Percentiles rank a stretch among this genome's conserved stretches.
Conservation (phyloP, 2,329 filamentous ascomycete species). For the Bipolaris cookei region DNA sequence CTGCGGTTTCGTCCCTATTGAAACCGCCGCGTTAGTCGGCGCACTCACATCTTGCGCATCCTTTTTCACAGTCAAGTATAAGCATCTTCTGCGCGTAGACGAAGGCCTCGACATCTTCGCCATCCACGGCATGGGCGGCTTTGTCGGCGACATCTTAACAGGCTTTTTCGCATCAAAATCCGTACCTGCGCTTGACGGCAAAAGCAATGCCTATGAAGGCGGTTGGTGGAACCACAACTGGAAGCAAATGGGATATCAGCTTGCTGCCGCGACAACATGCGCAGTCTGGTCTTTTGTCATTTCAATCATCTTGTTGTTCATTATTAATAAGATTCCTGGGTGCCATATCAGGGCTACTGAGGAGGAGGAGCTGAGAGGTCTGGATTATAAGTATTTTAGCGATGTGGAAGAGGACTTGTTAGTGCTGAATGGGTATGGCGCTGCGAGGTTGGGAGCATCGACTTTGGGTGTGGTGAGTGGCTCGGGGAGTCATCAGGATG, state of each 20-base stretch:
- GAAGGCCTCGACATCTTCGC: slow-evolving; percentile 67
- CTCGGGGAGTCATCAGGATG: slow-evolving; percentile 29
- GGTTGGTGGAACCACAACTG: slow-evolving; percentile 62
- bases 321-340: slow-evolving; percentile 65
- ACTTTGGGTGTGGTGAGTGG: slow-evolving; percentile 18
- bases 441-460: slow-evolving; percentile 20
- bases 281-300: slow-evolving; percentile 63
- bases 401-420: slow-evolving; percentile 37
- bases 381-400: slow-evolving; percentile 60
- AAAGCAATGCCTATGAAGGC: slow-evolving; percentile 54
- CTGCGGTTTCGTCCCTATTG: slow-evolving; percentile 62
- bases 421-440: slow-evolving; percentile 29
- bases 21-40: slow-evolving; percentile 60
- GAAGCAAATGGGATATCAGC: slow-evolving; percentile 63
- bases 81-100: slow-evolving; percentile 61
- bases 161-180: slow-evolving; percentile 62
- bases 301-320: slow-evolving; percentile 60
- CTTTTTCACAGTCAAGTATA: slow-evolving; percentile 55
- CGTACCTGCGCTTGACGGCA: slow-evolving; percentile 61
- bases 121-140: slow-evolving; percentile 65
- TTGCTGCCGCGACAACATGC: slow-evolving; percentile 63
- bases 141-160: slow-evolving; percentile 63
- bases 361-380: slow-evolving; percentile 61
- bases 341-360: slow-evolving; percentile 62
- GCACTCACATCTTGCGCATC: slow-evolving; percentile 58